phyloP scores from a whole-genome alignment of 2,329 filamentous ascomycete species.

The Xylogone sp. region DNA sequence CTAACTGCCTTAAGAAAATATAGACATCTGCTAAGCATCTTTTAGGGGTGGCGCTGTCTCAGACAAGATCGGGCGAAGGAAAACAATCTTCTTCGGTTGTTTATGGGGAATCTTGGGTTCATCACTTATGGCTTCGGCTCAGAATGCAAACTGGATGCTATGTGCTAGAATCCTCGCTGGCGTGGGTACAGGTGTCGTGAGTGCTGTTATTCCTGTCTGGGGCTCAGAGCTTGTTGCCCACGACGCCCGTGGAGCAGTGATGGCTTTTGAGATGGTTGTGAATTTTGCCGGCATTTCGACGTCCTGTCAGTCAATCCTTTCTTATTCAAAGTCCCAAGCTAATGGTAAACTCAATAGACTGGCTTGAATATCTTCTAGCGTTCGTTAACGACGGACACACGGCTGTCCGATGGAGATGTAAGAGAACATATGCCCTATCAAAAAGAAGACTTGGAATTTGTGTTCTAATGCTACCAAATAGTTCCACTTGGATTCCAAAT shows the following conservation, averaged over 20 bases:
- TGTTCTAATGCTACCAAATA: neutral
- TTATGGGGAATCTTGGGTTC: constrained; percentile 41
- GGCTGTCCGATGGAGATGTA: neutral
- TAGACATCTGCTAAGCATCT: constrained; percentile 7
- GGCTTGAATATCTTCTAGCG: neutral
- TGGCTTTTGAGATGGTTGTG: constrained; percentile 66
- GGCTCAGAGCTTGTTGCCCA: constrained; percentile 66
- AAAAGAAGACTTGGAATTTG: neutral
- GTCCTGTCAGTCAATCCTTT: neutral
- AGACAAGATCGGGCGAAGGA: constrained; percentile 48
- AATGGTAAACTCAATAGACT: neutral
- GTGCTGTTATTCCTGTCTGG: constrained; percentile 69
- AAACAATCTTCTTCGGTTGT: constrained; percentile 42
- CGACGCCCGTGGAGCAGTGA: constrained; percentile 57
- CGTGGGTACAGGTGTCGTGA: constrained; percentile 65
- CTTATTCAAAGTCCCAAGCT: neutral
- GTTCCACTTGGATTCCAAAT: neutral
- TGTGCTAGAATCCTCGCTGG: constrained; percentile 56
- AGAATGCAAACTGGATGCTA: constrained; percentile 57
- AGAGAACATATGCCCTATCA: neutral
- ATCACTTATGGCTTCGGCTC: constrained; percentile 40
- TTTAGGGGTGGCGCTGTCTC: constrained; percentile 34
- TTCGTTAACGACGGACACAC: neutral
- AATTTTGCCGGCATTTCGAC: constrained; percentile 64
- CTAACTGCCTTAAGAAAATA: neutral